Evolutionary conservation across 2,329 filamentous ascomycete species (phyloP), one percentile per base, ranked within the genome.

Genomic region (Massarina eburnea): DNA sequence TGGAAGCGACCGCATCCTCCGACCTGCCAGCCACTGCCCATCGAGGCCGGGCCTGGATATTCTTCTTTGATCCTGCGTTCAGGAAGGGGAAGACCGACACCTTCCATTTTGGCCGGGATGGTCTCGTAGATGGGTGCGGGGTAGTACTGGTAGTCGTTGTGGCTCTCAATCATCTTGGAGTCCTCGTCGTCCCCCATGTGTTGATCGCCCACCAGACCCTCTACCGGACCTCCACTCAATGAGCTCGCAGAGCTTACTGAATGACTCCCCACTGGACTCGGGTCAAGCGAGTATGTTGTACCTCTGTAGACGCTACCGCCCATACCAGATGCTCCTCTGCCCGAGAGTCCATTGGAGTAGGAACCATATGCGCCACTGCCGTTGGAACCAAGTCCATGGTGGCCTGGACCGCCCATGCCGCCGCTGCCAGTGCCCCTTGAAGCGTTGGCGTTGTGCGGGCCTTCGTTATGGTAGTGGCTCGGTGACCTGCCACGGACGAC

Each of bases 341-440:
- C 65, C 14, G 64, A 61, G 12, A 70, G 51, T 21, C 64, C 62
- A 40, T 61, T 69, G 39, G 61, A 45, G 55, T 70, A 68, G 29
- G 49, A 43, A 38, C 71, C 73, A 41, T 70, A 71, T 24, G 70
- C 64, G 49, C 70, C 65, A 34, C 83, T 79, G 54, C 84, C 81
- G 29, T 83, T 81, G 1, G 84, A 83, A 12, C 87, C 86, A 45
- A 87, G 85, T 59, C 86, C 89, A 58, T 84, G 60, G 39, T 61
- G 62, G 4, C 67, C 62, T 21, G 56, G 40, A 15, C 61, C 61
- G 22, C 65, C 62, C 27, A 64, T 51, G 20, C 63, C 64, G 18
- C 59, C 54, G 30, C 66, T 64, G 19, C 65, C 59, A 24, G 58
- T 60, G 29, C 70, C 69, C 46, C 67, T 59, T 36, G 62, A 61